Percentiles rank a stretch among this genome's conserved stretches.
phyloP scores from a whole-genome alignment of 495 filamentous ascomycete genomes.

The Annulohypoxylon maeteangense region DNA sequence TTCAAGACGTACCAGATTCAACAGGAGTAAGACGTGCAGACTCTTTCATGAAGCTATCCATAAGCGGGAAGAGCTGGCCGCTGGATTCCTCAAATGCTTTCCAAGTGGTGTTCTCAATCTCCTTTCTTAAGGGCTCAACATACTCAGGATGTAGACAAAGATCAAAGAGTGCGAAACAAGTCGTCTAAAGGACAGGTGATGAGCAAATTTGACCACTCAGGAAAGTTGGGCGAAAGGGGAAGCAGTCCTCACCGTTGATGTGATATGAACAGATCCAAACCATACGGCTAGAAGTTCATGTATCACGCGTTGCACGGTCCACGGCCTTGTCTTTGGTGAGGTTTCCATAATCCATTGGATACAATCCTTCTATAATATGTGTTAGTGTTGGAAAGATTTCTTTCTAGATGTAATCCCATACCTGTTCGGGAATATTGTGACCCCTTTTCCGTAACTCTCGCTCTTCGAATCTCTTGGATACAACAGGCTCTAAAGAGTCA shows the following conservation, averaged over 20 bases:
- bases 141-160: slow-evolving; percentile 49
- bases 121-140: slow-evolving; percentile 35
- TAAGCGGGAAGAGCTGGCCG: slow-evolving; percentile 32
- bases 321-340: slow-evolving; percentile 5
- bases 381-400: neutral
- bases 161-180: slow-evolving; percentile 47
- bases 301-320: slow-evolving; percentile 36
- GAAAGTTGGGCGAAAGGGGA: too few species aligned
- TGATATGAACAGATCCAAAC: slow-evolving; percentile 43
- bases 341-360: slow-evolving; percentile 54
- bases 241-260: slow-evolving; percentile 23
- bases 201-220: too few species aligned
- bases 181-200: too few species aligned
- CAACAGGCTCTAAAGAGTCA: too few species aligned
- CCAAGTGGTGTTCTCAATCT: neutral
- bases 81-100: slow-evolving; percentile 27
- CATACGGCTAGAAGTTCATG: slow-evolving; percentile 48
- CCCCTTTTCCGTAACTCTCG: too few species aligned
- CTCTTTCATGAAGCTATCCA: slow-evolving; percentile 55
- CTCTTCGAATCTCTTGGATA: too few species aligned
- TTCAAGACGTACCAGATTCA: slow-evolving; percentile 43
- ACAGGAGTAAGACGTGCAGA: slow-evolving; percentile 48
- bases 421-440: slow-evolving; percentile 32
- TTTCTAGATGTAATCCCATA: slow-evolving; percentile 4
- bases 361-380: too few species aligned